These are phyloP conservation scores for Bromus sterilis DNA, from an alignment of 176 grass and related monocot genomes.

Conservation along the genomic window DNA sequence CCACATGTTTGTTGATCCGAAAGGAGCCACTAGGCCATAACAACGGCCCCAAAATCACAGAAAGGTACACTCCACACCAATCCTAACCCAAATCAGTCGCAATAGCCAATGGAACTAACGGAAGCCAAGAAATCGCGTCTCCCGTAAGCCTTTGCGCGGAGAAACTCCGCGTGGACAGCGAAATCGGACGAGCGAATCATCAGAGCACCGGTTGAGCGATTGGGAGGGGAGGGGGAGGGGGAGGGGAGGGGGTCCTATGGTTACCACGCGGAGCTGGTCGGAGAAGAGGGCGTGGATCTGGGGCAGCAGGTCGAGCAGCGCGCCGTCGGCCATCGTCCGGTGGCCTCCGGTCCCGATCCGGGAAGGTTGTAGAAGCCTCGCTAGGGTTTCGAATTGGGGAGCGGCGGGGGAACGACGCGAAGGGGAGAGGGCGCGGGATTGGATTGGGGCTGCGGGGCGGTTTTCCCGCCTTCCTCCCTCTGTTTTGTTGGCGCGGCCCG, in stretches of 20 bases:
- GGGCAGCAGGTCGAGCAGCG: constrained; percentile 56
- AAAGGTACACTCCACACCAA: background rate
- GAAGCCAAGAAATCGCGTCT: background rate
- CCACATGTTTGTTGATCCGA: background rate
- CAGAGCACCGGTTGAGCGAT: background rate
- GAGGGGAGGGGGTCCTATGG: background rate
- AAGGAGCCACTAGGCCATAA: background rate
- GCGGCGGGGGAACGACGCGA: background rate
- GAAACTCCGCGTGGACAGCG: background rate
- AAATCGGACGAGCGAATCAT: background rate
- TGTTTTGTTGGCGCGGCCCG: background rate
- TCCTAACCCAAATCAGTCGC: background rate
- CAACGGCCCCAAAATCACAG: background rate
- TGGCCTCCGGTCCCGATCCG: background rate
- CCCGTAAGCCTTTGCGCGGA: background rate
- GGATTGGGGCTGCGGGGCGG: background rate
- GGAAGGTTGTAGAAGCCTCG: background rate
- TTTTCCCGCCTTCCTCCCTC: constrained; percentile 37
- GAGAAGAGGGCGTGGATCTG: constrained; percentile 85
- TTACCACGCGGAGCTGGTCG: constrained; percentile 94
- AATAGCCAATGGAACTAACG: background rate
- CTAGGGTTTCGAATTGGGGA: constrained; percentile 22
- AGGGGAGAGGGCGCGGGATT: background rate
- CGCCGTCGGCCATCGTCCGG: constrained; percentile 49
- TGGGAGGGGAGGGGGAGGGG: too few relatives aligned